These are phyloP conservation scores for Stromatinia cepivora DNA, from an alignment of 2,329 filamentous ascomycete genomes.

Conservation along the genomic window DNA sequence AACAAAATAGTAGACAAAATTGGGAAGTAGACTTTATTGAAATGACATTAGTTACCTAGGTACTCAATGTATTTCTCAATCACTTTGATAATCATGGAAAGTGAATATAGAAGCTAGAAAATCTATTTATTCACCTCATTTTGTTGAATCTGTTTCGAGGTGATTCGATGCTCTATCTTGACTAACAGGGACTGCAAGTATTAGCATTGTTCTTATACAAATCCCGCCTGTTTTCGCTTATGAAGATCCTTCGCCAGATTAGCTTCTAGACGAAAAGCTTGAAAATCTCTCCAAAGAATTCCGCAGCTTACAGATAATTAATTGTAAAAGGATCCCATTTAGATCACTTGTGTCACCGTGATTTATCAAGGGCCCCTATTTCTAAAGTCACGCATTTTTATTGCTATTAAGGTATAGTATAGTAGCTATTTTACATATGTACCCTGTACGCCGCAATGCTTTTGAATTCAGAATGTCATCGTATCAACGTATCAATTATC, in stretches of 20 bases:
- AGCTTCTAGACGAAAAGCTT: not conserved
- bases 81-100: not conserved
- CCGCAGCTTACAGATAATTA: not conserved
- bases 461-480: not conserved
- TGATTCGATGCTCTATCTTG: not conserved
- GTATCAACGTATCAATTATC: constrained; percentile 23
- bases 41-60: not conserved
- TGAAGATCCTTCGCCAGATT: not conserved
- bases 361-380: not conserved
- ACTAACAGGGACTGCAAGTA: not conserved
- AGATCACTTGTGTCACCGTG: not conserved
- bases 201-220: too few relatives aligned
- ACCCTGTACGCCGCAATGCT: not conserved
- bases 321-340: not conserved
- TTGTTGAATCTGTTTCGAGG: not conserved
- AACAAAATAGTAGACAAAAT: not conserved
- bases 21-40: not conserved
- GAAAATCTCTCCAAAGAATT: not conserved
- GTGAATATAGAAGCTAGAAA: not conserved
- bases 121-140: not conserved
- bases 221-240: constrained; percentile 16
- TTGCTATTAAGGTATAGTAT: constrained; percentile 12
- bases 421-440: constrained; percentile 13
- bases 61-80: not conserved
- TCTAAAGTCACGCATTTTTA: constrained; percentile 8